Base-by-base conservation (phyloP, 1,139 yeast genomes). In the Meyerozyma athensensis region DNA sequence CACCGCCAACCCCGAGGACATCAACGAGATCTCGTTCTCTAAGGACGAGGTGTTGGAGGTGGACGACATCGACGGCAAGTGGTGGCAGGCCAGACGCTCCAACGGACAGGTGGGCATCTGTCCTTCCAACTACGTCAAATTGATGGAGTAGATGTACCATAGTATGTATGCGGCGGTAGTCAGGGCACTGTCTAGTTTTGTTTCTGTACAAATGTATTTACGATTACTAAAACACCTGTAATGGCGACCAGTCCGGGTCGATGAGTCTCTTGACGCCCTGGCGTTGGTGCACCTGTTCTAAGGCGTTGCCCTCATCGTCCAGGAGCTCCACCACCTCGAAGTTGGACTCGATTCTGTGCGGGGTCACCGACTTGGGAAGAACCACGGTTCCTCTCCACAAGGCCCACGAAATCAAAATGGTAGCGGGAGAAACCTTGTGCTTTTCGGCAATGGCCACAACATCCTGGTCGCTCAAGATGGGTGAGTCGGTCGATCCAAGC, bases 61-160 rank as follows among this genome's bases (percentile, higher is more conserved):
- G 34, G 89, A 87, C 51, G 97, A 92, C 55, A 86, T 87, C 42
- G 87, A 86, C 47, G 97, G 97, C 37, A 83, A 94, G 65, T 92
- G 98, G 98, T 92, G 97, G 97, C 96, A 89, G 63, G 97, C 96
- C 24, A 79, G 86, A 56, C 78, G 90, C 54, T 72, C 83, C 14
- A 83, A 79, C 50, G 98, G 98, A 35, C 95, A 89, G 59, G 86
- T 87, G 37, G 98, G 98, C 50, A 92, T 92, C 50, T 90, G 96
- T 61, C 98, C 98, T 37, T 84, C 95, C 48, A 92, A 92, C 60
- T 92, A 92, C 54, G 94, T 90, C 36, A 85, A 86, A 56, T 66
- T 87, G 48, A 63, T 82, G 39, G 79, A 71, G 41, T 52, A 37
- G 36, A 23, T 19, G 17, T 19, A 12, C 33, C 8, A 30, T 19